These are phyloP conservation scores for Lyophyllum shimeji DNA, from an alignment of 768 basidiomycete species.

Conservation along the genomic window DNA sequence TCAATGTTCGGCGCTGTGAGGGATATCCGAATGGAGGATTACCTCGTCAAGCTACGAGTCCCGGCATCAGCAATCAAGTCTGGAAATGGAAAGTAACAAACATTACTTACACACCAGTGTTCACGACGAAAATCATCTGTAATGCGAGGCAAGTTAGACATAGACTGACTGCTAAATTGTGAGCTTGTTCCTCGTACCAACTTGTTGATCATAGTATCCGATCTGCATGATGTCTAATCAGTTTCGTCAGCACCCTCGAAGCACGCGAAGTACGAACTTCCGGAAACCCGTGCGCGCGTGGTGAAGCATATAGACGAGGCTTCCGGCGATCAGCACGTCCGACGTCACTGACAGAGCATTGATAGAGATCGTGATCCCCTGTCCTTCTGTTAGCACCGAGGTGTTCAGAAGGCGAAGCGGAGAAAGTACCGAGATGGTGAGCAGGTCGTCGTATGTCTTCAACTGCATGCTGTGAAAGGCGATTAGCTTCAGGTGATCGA, in stretches of 20 bases:
- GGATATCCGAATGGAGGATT: neutral
- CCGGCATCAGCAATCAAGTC: conserved; percentile 3
- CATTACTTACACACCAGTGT: conserved; percentile 44
- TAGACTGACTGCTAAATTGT: neutral
- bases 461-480: conserved; percentile 32
- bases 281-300: conserved; percentile 51
- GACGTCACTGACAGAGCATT: conserved; percentile 48
- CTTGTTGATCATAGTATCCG: conserved; percentile 51
- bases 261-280: conserved; percentile 25
- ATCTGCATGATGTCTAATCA: conserved; percentile 23
- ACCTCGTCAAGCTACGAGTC: conserved; percentile 36
- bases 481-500: neutral
- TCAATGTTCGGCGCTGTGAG: neutral
- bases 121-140: conserved; percentile 56
- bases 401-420: neutral
- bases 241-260: neutral
- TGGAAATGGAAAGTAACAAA: neutral
- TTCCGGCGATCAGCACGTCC: conserved; percentile 48
- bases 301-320: conserved; percentile 47
- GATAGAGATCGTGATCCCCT: conserved; percentile 50
- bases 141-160: neutral
- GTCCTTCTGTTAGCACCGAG: neutral
- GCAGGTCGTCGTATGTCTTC: conserved; percentile 34
- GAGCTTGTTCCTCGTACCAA: conserved; percentile 28
- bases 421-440: conserved; percentile 31